Conservation (phyloP, 1,284 basidiomycete species). For the Austroboletus rostrupii region DNA sequence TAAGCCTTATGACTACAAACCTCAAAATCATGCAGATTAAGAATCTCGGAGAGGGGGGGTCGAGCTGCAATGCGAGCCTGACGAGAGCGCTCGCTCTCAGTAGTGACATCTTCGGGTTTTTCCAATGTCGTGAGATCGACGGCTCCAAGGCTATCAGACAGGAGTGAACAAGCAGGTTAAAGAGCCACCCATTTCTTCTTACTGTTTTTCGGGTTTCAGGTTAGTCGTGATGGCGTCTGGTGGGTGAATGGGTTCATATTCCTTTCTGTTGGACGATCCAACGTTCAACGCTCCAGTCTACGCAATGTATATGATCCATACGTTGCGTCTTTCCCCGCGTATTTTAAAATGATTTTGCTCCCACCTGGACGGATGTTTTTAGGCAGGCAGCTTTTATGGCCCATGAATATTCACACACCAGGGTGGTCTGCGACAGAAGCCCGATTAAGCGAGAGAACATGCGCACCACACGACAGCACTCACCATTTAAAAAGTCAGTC, state of each 20-base stretch:
- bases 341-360: slow-evolving; percentile 63
- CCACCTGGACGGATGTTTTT: slow-evolving; percentile 39
- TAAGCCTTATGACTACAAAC: slow-evolving; percentile 32
- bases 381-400: not conserved
- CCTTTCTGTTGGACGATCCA: slow-evolving; percentile 29
- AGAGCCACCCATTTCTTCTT: slow-evolving; percentile 19
- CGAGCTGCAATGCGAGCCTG: slow-evolving; percentile 52
- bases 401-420: slow-evolving; percentile 35
- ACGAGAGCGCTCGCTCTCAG: slow-evolving; percentile 60
- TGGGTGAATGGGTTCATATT: slow-evolving; percentile 86
- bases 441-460: slow-evolving; percentile 7
- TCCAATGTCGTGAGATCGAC: slow-evolving; percentile 64
- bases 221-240: slow-evolving; percentile 84
- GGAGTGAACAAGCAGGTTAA: not conserved
- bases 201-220: slow-evolving; percentile 76
- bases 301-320: slow-evolving; percentile 24
- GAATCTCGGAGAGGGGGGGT: slow-evolving; percentile 72
- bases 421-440: slow-evolving; percentile 53
- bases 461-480: not conserved
- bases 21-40: slow-evolving; percentile 92
- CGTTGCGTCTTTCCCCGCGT: slow-evolving; percentile 78
- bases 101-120: slow-evolving; percentile 48
- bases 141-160: slow-evolving; percentile 53
- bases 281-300: not conserved
- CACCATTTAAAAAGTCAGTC: slow-evolving; percentile 70